Percentiles rank a stretch among this genome's conserved stretches.
Conservation (phyloP, 139 green algal genomes). For the Prasinococcaceae sp. region DNA sequence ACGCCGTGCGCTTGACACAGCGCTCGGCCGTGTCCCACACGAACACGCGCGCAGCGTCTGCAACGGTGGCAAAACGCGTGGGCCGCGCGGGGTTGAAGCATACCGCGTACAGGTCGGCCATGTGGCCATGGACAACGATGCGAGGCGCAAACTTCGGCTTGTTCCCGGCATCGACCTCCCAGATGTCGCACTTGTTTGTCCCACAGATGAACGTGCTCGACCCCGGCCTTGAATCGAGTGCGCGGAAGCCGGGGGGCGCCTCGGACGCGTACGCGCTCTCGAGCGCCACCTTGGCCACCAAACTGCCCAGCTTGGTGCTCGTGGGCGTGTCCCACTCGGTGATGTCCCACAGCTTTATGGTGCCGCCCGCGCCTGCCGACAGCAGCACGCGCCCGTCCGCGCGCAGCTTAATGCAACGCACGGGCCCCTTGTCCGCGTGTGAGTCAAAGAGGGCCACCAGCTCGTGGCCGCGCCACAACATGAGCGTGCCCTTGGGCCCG, state of each 20-base stretch:
- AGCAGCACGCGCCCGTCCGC: slow-evolving; percentile 21
- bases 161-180: slow-evolving; percentile 2
- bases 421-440: slow-evolving; percentile 5
- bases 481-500: slow-evolving; percentile 38
- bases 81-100: slow-evolving; percentile 31
- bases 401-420: slow-evolving; percentile 33
- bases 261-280: background rate
- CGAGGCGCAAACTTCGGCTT: background rate
- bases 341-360: slow-evolving; percentile 31
- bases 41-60: slow-evolving; percentile 29
- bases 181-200: slow-evolving; percentile 15
- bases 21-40: slow-evolving; percentile 30
- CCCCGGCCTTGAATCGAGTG: background rate
- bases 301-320: background rate
- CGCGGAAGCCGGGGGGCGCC: background rate
- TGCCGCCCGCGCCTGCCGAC: slow-evolving; percentile 35
- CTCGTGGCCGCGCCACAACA: slow-evolving; percentile 15
- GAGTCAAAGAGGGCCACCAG: background rate
- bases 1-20: slow-evolving; percentile 19
- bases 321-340: background rate
- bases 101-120: slow-evolving; percentile 35
- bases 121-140: slow-evolving; percentile 41
- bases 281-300: background rate
- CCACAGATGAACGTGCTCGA: background rate
- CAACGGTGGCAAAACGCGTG: slow-evolving; percentile 27